Base-by-base conservation (phyloP, 805 yeast genomes). In the Candida schatavii region DNA sequence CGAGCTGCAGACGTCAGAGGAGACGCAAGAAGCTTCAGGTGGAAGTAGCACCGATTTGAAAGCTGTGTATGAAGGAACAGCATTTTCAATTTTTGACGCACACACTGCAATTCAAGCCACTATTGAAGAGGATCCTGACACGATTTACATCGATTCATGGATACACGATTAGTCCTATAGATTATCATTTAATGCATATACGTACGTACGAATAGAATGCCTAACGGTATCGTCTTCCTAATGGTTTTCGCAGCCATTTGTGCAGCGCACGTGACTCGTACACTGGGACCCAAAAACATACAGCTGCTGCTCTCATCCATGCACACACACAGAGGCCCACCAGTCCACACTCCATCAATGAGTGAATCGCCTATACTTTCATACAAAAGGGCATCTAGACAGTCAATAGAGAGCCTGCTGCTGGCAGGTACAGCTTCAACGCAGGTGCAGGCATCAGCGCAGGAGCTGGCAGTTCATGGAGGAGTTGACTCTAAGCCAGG, bases 101-200 rank as follows among this genome's bases (percentile, higher is more conserved):
- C 58, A 52, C 40, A 44, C 59, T 5, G 20, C 19, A 18, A 50
- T 64, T 25, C 60, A 59, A 15, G 65, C 62, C 11, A 51, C 46
- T n/a, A 55, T 50, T 10, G 57, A 55, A 15, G 23, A 28, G 14
- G 55, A 56, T 26, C 51, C 51, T 19, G 72, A 66, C 41, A 39
- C 52, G 37, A 59, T 54, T 3, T 61, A 63, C 42, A 48, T 66
- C 46, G 72, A 66, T 43, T 51, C 64, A 18, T 66, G 70, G 70
- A 57, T 54, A 17, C 47, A 55, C 40, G 49, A 48, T 17, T 55
- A 46, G n/a, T n/a, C n/a, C n/a, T n/a, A n/a, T n/a, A n/a, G n/a
- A n/a, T n/a, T n/a, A n/a, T n/a, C n/a, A n/a, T n/a, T n/a, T n/a
- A n/a, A n/a, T n/a, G n/a, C n/a, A n/a, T n/a, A n/a, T n/a, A n/a